phyloP scores from a whole-genome alignment of 2,329 filamentous ascomycete species.

The Hymenoscyphus albidus region DNA sequence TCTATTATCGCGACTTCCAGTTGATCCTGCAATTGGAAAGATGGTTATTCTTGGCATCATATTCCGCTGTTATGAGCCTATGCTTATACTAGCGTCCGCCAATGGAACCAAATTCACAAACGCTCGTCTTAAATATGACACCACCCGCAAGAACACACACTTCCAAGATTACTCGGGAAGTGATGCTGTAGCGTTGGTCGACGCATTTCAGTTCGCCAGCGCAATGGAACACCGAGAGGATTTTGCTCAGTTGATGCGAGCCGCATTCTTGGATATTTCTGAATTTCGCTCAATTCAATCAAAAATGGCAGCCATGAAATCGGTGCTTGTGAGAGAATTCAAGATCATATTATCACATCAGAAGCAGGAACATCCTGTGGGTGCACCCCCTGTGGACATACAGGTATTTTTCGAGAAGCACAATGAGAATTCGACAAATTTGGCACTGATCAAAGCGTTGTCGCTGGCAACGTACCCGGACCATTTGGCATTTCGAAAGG shows the following conservation, averaged over 20 bases:
- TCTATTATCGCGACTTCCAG: conserved; percentile 84
- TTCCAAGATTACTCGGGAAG: conserved; percentile 55
- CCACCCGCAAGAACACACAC: conserved; percentile 67
- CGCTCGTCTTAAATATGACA: conserved; percentile 62
- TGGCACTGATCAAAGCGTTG: conserved; percentile 45
- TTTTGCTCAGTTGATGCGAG: conserved; percentile 17
- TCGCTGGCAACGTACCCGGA: conserved; percentile 42
- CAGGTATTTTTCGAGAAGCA: conserved; percentile 35
- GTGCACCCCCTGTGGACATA: conserved; percentile 3
- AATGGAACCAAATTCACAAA: conserved; percentile 57
- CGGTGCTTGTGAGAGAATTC: no score
- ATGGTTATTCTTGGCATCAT: conserved; percentile 90
- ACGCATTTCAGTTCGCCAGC: conserved; percentile 42
- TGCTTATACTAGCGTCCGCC: conserved; percentile 84
- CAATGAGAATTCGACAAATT: conserved; percentile 44
- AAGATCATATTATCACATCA: conserved; percentile 6
- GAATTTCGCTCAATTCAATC: not conserved
- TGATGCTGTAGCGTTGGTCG: conserved; percentile 39
- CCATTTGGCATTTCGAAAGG: conserved; percentile 37
- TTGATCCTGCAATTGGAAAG: conserved; percentile 85
- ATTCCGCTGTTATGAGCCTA: conserved; percentile 85
- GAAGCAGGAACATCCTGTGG: not conserved
- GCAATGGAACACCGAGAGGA: conserved; percentile 17
- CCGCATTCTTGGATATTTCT: conserved; percentile 28
- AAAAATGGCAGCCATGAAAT: not conserved